Base-by-base conservation (phyloP, 768 basidiomycete species). In the Pholiota conissans region DNA sequence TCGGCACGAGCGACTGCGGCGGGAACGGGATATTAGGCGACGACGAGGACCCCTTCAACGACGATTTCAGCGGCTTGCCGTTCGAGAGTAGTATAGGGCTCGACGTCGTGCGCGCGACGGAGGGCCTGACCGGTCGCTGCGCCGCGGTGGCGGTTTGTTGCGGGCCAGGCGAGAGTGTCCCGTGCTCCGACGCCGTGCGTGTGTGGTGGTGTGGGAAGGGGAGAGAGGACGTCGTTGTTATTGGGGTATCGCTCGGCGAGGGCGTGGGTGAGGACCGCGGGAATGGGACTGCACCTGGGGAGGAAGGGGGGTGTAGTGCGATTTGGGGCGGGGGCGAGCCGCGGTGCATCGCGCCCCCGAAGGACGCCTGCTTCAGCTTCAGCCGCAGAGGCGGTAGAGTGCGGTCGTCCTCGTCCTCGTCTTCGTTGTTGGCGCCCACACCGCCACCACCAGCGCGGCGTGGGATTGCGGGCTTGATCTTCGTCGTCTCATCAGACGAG, bases 51-150 rank as follows among this genome's bases (percentile, higher is more conserved):
- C 55, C 55, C 47, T 7, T 64, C 59, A 20, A 56, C 7, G 48
- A 39, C 24, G 47, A 49, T 27, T 49, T 40, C 35, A 95, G 86
- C 5, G 91, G 89, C 68, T 92, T 91, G 42, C 93, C 92, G 57
- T 87, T 91, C 20, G 83, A 75, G 40, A 87, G 80, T 22, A 84
- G 69, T 52, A 87, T 76, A 13, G 78, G 63, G 60, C 72, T 49
- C 56, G 79, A 63, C 60, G 74, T 28, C 52, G 79, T 71, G 61
- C 79, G 64, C 55, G 71, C 58, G 67, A 79, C 45, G 63, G 64
- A 40, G 66, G 77, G 57, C 59, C 75, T 22, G 70, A 69, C 55
- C 61, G 69, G 20, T 49, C 52, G 11, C 63, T 11, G 22, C 10
- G 40, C 20, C 2, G 20, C n/a, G 22, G 40, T 9, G 20, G 20